Conservation (phyloP, 2,329 filamentous ascomycete genomes). For the Sporothrix schenckii region DNA sequence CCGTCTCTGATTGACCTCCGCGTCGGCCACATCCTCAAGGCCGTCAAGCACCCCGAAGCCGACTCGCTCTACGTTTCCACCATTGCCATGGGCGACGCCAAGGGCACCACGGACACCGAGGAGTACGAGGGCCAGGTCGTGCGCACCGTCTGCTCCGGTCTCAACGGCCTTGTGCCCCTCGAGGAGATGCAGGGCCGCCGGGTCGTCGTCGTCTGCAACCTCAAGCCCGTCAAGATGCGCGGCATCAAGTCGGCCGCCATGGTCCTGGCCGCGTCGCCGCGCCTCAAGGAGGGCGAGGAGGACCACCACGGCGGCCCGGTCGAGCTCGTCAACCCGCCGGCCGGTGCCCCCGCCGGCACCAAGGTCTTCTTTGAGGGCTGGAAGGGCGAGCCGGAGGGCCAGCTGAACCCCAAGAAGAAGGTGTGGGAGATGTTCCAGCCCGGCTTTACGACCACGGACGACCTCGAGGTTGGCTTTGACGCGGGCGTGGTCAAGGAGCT, state of each 20-base stretch:
- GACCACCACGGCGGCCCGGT: constrained; percentile 87
- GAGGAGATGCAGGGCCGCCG: constrained; percentile 97
- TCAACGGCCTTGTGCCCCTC: constrained; percentile 89
- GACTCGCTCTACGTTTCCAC: constrained; percentile 95
- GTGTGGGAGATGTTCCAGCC: constrained; percentile 97
- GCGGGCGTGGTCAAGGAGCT: constrained; percentile 74
- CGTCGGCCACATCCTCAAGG: constrained; percentile 96
- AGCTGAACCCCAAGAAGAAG: constrained; percentile 99
- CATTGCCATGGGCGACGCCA: constrained; percentile 87
- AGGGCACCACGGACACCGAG: constrained; percentile 83
- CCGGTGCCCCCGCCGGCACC: constrained; percentile 78
- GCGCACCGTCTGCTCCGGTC: constrained; percentile 93
- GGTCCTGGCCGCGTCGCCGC: constrained; percentile 94
- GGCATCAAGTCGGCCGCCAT: constrained; percentile 78
- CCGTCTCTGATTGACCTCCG: constrained; percentile 90
- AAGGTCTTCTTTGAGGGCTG: constrained; percentile 93
- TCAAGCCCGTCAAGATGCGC: constrained; percentile 99
- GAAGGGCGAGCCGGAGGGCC: constrained; percentile 87
- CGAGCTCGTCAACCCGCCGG: constrained; percentile 85
- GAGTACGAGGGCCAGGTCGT: constrained; percentile 91
- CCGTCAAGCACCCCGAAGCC: constrained; percentile 91
- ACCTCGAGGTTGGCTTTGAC: constrained; percentile 83
- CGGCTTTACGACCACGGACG: constrained; percentile 86
- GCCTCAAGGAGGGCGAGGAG: constrained; percentile 72
- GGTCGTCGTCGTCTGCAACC: constrained; percentile 93